Conservation (phyloP, 306 rosid genomes). For the Sicyos edulis region DNA sequence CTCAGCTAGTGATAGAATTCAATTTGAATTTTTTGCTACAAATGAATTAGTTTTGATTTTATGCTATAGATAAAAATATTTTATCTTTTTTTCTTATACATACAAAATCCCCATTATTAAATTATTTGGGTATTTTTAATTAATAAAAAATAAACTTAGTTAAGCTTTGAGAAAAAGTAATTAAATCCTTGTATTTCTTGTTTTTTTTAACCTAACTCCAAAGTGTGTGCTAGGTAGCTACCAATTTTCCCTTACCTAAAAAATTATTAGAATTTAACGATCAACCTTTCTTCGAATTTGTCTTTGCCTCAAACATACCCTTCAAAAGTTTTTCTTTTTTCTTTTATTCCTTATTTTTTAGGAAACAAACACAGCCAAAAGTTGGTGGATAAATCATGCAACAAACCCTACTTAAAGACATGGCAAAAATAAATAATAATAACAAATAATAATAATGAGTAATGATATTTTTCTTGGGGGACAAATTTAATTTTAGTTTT, state of each 20-base stretch:
- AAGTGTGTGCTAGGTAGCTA: constrained; percentile 9
- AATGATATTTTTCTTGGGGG: background rate
- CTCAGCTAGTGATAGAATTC: too few relatives aligned
- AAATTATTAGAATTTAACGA: constrained; percentile 22
- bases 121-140: too few relatives aligned
- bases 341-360: background rate
- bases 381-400: constrained; percentile 12
- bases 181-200: too few relatives aligned
- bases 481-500: background rate
- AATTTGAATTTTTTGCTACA: too few relatives aligned
- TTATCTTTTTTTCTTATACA: too few relatives aligned
- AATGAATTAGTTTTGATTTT: too few relatives aligned
- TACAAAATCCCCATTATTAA: too few relatives aligned
- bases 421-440: constrained; percentile 15
- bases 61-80: too few relatives aligned
- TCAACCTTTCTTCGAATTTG: constrained; percentile 7
- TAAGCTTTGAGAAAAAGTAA: too few relatives aligned
- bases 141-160: too few relatives aligned
- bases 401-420: constrained; percentile 14
- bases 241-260: constrained; percentile 26
- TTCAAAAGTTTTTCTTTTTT: background rate
- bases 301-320: too few relatives aligned
- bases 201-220: background rate
- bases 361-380: background rate
- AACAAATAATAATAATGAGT: background rate